Evolutionary conservation across 176 grass and related monocot species (phyloP), one percentile per base, ranked within the genome.

Genomic region (Musa acuminata): DNA sequence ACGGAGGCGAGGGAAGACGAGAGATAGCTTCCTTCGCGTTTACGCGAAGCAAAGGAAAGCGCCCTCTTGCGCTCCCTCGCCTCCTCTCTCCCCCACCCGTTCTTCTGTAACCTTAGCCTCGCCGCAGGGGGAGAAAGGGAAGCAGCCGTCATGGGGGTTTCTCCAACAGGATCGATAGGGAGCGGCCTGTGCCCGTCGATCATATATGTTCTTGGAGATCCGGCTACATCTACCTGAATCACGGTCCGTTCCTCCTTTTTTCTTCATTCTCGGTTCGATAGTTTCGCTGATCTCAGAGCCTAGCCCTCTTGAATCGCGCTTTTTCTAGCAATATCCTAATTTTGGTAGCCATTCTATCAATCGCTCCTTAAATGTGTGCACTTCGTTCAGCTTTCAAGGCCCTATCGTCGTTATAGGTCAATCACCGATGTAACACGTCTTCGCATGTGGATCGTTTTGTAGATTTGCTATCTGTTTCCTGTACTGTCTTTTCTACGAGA

Each of bases 191-290:
- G 52, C 65, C 85, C 52, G 89, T 83, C 26, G 89, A 96, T 82
- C 89, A 96, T 83, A 90, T 96, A 81, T 96, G 88, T 74, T 87
- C 87, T 0, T 96, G 89, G 89, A 82, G 89, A 52, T 13, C 81
- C 17, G 75, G 69, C 66, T 88, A 90, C 75, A 13, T 96, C 79
- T 96, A 96, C 78, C 78, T 89, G 13, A 87, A 96, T 78, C 93
- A 96, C 53, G 92, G 92, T 87, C 13, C 4, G 55, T 14, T 29
- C 25, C n/a, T 19, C 19, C 4, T 69, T 29, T n/a, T 25, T 24
- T 53, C 70, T 21, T n/a, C 19, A 17, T 20, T 21, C 26, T 59
- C 11, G 21, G 62, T 23, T 64, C 22, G 25, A 64, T 21, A 9
- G 62, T 23, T 67, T 67, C 12, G 3, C 64, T 12, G 11, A 11